These are phyloP conservation scores for Lentinus brumalis DNA, from an alignment of 768 basidiomycete species.

Conservation along the genomic window DNA sequence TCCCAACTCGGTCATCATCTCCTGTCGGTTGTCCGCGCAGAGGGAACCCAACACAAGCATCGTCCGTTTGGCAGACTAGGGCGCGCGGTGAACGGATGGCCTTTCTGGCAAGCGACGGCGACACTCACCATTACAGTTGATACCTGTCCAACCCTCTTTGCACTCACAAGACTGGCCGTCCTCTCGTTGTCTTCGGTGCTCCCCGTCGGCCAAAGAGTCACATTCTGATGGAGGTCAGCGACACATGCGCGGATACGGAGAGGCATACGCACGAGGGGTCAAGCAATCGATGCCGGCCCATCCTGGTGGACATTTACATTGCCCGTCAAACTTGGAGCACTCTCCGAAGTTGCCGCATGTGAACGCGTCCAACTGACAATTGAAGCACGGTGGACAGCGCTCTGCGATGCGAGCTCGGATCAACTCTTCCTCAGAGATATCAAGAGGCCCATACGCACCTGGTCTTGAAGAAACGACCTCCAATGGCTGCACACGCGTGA, in stretches of 20 bases:
- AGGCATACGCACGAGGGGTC: conserved; percentile 72
- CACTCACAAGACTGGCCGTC: conserved; percentile 81
- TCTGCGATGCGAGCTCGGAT: conserved; percentile 13
- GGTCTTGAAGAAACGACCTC: conserved; percentile 16
- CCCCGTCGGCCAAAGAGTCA: conserved; percentile 90
- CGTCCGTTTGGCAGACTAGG: conserved; percentile 82
- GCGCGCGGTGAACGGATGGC: background rate
- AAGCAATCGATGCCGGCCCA: conserved; percentile 97
- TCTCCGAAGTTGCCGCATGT: conserved; percentile 90
- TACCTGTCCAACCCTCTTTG: conserved; percentile 92
- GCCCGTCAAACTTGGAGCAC: conserved; percentile 91
- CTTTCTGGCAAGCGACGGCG: background rate
- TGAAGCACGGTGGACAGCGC: conserved; percentile 89
- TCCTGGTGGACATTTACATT: conserved; percentile 96
- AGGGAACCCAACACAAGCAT: conserved; percentile 80
- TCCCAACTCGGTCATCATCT: conserved; percentile 42
- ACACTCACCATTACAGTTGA: conserved; percentile 92
- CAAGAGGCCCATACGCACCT: conserved; percentile 1
- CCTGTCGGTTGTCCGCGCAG: conserved; percentile 47
- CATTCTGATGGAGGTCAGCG: conserved; percentile 60
- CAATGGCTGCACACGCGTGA: conserved; percentile 12
- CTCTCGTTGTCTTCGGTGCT: conserved; percentile 78
- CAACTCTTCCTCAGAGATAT: background rate
- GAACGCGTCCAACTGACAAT: conserved; percentile 90
- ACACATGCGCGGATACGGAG: background rate